Evolutionary conservation across 2,329 filamentous ascomycete genomes (phyloP), one percentile per base, ranked within the genome.

Genomic region (Lomentospora prolificans): DNA sequence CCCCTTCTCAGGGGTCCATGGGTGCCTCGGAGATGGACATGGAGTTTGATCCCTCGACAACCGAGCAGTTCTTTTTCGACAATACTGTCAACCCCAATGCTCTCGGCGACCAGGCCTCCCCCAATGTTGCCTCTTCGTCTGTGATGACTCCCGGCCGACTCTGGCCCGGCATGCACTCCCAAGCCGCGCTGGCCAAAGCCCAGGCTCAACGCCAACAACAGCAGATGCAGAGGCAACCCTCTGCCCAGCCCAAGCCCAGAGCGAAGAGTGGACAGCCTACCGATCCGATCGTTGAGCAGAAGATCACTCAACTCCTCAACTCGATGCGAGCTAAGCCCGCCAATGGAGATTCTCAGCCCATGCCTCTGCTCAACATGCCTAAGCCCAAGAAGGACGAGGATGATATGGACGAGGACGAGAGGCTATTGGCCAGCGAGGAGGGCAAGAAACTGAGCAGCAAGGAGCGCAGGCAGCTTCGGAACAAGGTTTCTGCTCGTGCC

Each of bases 381-480:
- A 86, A 85, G 60, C 73, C 81, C 60, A 91, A 86, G 79, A 97
- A 97, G 78, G 90, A 96, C 48, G 91, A 97, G 65, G 91, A 96
- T 59, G 92, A 97, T 55, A 97, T 99, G 92, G 94, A 99, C 64
- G 92, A 96, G 70, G 94, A 97, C 64, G 94, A 97, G 77, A 82
- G 89, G 62, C 78, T 96, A 8, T 78, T 96, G 22, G 90, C 90
- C n/a, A 96, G 90, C 59, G 94, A 99, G 65, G 92, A 96, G 73
- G 94, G 92, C 65, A 99, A 99, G 85, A 96, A 96, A 77, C 81
- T 99, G n/a, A 94, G 86, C 72, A 95, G 90, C 77, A 97, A 97
- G 75, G 91, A 97, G 73, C 86, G 94, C 58, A 86, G 94, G 62
- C 94, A 97, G 72, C 80, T 99, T n/a, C 84, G 94, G 61, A 99